phyloP scores from a whole-genome alignment of 306 rosid genomes.

The Ziziphus jujuba region DNA sequence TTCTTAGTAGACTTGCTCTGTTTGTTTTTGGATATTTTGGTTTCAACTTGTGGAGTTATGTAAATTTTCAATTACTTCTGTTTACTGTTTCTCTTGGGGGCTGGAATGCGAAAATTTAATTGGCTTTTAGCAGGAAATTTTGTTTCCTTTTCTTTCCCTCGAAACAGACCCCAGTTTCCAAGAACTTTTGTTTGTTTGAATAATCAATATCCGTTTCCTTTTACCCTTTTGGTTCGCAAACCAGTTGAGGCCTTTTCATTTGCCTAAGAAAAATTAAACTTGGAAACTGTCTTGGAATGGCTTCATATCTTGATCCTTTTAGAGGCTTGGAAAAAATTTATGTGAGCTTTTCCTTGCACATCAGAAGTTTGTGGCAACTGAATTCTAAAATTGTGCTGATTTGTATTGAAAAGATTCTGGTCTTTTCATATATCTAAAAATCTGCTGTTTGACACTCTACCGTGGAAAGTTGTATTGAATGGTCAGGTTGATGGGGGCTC shows the following conservation, averaged over 20 bases:
- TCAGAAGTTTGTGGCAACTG: neutral
- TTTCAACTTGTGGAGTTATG: neutral
- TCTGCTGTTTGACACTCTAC: no score
- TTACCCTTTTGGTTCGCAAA: neutral
- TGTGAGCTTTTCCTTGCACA: neutral
- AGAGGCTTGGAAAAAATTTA: neutral
- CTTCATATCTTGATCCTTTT: neutral
- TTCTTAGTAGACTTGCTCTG: no score
- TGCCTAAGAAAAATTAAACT: neutral
- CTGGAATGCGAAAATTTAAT: neutral
- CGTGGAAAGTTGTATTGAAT: no score
- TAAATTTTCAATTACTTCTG: neutral
- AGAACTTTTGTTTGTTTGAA: conserved; percentile 5
- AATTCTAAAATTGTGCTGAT: conserved; percentile 1
- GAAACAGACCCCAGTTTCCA: neutral
- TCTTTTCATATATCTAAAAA: neutral
- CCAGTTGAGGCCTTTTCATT: no score
- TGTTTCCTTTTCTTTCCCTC: neutral
- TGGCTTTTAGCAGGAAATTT: neutral
- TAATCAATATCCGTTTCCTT: neutral
- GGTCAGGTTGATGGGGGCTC: no score
- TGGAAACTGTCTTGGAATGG: neutral
- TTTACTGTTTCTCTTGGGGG: neutral
- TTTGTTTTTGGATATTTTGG: conserved; percentile 8
- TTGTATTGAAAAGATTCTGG: conserved; percentile 18